Conservation (phyloP, 1,284 basidiomycete genomes). For the Ceratobasidium sp. region DNA sequence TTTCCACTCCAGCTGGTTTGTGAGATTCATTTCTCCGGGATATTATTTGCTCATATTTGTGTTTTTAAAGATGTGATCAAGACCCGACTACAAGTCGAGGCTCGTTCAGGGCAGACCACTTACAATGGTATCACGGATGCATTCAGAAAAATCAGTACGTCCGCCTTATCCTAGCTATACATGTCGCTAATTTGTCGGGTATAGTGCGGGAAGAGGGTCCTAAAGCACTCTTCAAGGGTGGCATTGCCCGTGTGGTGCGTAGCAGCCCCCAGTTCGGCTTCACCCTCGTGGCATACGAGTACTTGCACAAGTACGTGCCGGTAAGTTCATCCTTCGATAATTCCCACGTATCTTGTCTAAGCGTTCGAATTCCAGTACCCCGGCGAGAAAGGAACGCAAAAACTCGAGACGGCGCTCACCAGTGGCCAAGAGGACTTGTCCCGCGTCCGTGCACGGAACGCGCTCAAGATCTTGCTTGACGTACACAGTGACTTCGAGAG, state of each 20-base stretch:
- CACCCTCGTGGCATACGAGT: conserved; percentile 91
- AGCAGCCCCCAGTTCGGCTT: conserved; percentile 93
- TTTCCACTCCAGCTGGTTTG: conserved; percentile 85
- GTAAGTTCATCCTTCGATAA: conserved; percentile 62
- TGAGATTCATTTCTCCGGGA: conserved; percentile 45
- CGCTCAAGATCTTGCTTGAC: conserved; percentile 88
- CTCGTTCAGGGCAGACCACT: conserved; percentile 89
- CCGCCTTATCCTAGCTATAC: conserved; percentile 25
- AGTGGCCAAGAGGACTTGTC: conserved; percentile 83
- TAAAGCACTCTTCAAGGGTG: conserved; percentile 94
- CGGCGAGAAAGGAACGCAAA: conserved; percentile 73
- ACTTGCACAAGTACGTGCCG: conserved; percentile 82
- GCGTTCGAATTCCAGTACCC: conserved; percentile 71
- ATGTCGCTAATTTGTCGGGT: conserved; percentile 43
- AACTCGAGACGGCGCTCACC: conserved; percentile 78
- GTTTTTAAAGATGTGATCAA: conserved; percentile 90
- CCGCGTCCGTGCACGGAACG: conserved; percentile 90
- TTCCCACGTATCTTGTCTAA: neutral
- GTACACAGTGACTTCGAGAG: conserved; percentile 86
- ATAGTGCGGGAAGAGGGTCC: conserved; percentile 82
- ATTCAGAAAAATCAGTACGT: conserved; percentile 87
- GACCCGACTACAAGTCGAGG: conserved; percentile 98
- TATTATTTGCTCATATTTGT: conserved; percentile 52
- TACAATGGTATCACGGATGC: conserved; percentile 95
- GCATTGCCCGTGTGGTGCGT: conserved; percentile 89